These are phyloP conservation scores for Cyclotella cryptica DNA, from an alignment of 108 stramenopile genomes.

Conservation along the genomic window DNA sequence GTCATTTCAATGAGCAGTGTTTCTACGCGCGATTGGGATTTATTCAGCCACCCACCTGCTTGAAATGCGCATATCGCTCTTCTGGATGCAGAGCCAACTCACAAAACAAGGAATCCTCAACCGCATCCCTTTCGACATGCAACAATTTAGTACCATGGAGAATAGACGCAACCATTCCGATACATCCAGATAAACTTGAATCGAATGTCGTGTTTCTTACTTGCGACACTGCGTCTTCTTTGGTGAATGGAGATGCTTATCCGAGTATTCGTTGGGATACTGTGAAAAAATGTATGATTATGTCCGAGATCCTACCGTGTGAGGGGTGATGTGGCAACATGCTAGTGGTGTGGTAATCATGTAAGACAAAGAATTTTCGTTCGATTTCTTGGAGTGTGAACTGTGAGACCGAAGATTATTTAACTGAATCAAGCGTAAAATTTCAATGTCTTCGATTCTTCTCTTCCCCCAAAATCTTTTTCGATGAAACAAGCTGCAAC, in stretches of 20 bases:
- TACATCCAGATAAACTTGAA: constrained; percentile 69
- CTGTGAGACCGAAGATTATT: no score
- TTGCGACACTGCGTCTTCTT: constrained; percentile 60
- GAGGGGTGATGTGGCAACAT: not conserved
- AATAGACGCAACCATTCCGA: constrained; percentile 58
- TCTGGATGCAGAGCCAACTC: constrained; percentile 24
- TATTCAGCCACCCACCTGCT: constrained; percentile 77
- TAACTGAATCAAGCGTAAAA: no score
- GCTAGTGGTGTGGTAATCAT: no score
- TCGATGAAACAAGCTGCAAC: no score
- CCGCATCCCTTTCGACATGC: constrained; percentile 9
- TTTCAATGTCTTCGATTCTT: no score
- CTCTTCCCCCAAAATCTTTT: no score
- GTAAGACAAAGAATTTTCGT: no score
- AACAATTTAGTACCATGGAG: constrained; percentile 61
- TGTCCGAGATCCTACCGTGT: constrained; percentile 14
- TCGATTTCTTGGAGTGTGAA: no score
- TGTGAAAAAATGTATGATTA: constrained; percentile 26
- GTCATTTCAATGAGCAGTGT: constrained; percentile 33
- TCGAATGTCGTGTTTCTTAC: constrained; percentile 64
- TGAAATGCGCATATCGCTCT: constrained; percentile 66
- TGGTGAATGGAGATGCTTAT: constrained; percentile 65
- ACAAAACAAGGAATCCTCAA: constrained; percentile 20
- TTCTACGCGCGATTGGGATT: constrained; percentile 88
- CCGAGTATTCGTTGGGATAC: constrained; percentile 50